Evolutionary conservation across 805 yeast species (phyloP), one percentile per base, ranked within the genome.

Genomic region (Jamesozyma rosinii): DNA sequence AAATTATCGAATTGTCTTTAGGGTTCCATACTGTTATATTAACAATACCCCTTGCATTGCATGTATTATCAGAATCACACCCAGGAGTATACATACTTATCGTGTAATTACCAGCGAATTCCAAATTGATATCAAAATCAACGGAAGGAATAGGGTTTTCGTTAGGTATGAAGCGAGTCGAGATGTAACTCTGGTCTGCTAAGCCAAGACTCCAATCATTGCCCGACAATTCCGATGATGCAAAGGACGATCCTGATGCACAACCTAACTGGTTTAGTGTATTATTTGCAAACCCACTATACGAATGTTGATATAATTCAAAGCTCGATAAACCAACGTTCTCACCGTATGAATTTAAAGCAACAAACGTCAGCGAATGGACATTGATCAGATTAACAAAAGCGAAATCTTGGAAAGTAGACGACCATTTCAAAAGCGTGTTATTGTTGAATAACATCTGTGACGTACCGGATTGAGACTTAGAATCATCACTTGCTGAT

Each of bases 31-130:
- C 67, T 0, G 94, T 73, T 0, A 81, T 95, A 52, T 85, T 85
- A 3, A 85, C 90, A 21, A 76, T 72, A 10, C 95, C 90, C 57
- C 98, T 74, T 18, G 65, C 45, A 19, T 58, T 51, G 64, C 98
- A 92, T 0, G 92, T 72, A 40, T 66, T 63, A 57, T 84, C 95
- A 3, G 52, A 58, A 1, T 60, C 42, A 65, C 98, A 92, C 0
- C 97, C 97, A 0, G 96, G 96, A 0, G 98, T 92, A 53, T 76
- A 81, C 40, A 89, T 53, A 41, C 76, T 67, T 20, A 92, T 69
- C 0, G 85, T 68, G 60, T 87, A 92, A 46, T 77, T 70, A 9
- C 97, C 97, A 9, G 95, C 86, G 44, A 71, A 70, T 13, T 46
- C 35, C 6, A 49, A 17, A 6, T 46, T 27, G 13, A 41, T 32